A percentile compares a stretch with the other conserved stretches of the same genome.
phyloP scores from a whole-genome alignment of 2,329 filamentous ascomycete species.

The Fusarium citri region DNA sequence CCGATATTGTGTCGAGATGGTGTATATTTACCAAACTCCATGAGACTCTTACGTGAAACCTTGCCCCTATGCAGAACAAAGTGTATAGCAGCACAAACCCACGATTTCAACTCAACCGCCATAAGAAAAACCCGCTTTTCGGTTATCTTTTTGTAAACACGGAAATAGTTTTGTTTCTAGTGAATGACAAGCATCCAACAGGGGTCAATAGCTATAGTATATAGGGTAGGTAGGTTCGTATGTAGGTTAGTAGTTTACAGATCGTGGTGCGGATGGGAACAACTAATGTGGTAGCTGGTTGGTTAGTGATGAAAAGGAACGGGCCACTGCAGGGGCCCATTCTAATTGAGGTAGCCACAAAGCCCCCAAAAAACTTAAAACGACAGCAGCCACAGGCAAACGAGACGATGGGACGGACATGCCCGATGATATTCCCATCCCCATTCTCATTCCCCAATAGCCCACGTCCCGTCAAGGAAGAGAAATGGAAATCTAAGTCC shows the following conservation, averaged over 20 bases:
- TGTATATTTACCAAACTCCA: neutral
- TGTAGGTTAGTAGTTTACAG: neutral
- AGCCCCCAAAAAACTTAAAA: conserved; percentile 14
- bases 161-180: neutral
- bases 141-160: neutral
- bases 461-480: neutral
- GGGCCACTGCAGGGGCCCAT: conserved; percentile 2
- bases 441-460: neutral
- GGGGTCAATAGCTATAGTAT: neutral
- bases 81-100: neutral
- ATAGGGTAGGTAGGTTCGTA: neutral
- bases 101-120: neutral
- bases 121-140: neutral
- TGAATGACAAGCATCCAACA: neutral
- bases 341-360: neutral
- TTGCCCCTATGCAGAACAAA: neutral
- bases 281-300: neutral
- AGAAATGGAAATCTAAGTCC: neutral
- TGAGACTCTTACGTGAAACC: neutral
- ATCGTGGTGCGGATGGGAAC: neutral
- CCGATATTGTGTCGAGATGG: neutral
- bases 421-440: conserved; percentile 1
- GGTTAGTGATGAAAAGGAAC: neutral
- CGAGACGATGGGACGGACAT: neutral
- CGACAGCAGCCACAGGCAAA: neutral